Percentiles rank a stretch among this genome's conserved stretches.
These are phyloP conservation scores for Scorias spongiosa DNA, from an alignment of 2,329 filamentous ascomycete genomes.

Conservation along the genomic window DNA sequence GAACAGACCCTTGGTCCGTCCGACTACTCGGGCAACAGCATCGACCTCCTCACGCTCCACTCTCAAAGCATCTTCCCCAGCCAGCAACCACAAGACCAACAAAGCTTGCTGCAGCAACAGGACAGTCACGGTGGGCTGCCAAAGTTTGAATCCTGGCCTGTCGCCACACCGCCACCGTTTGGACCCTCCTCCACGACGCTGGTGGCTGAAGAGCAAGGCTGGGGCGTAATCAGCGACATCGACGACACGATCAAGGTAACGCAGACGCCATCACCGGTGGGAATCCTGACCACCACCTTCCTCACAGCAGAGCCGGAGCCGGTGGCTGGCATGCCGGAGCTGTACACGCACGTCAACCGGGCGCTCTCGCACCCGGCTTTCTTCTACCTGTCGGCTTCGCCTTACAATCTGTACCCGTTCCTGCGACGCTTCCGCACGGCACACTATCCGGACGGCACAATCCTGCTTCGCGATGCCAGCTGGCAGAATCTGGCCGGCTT, in stretches of 20 bases:
- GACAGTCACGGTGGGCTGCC: background rate
- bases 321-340: conserved; percentile 66
- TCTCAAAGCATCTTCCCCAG: conserved; percentile 1
- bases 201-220: conserved; percentile 63
- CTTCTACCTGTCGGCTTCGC: conserved; percentile 88
- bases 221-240: conserved; percentile 76
- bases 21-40: conserved; percentile 18
- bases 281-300: conserved; percentile 74
- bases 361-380: conserved; percentile 50
- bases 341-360: conserved; percentile 53
- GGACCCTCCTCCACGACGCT: conserved; percentile 49
- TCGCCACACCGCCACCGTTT: conserved; percentile 20
- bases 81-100: background rate
- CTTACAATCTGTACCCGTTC: conserved; percentile 88
- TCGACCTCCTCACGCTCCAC: conserved; percentile 13
- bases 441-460: conserved; percentile 60
- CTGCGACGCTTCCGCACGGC: conserved; percentile 56
- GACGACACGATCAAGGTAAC: conserved; percentile 95
- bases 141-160: conserved; percentile 9
- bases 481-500: conserved; percentile 76
- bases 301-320: conserved; percentile 51
- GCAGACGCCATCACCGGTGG: conserved; percentile 60
- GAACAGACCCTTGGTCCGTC: conserved; percentile 21
- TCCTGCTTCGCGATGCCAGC: conserved; percentile 70
- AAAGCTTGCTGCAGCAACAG: background rate